These are phyloP conservation scores for Chlorella sp. DNA, from an alignment of 139 green algal genomes.

Conservation along the genomic window DNA sequence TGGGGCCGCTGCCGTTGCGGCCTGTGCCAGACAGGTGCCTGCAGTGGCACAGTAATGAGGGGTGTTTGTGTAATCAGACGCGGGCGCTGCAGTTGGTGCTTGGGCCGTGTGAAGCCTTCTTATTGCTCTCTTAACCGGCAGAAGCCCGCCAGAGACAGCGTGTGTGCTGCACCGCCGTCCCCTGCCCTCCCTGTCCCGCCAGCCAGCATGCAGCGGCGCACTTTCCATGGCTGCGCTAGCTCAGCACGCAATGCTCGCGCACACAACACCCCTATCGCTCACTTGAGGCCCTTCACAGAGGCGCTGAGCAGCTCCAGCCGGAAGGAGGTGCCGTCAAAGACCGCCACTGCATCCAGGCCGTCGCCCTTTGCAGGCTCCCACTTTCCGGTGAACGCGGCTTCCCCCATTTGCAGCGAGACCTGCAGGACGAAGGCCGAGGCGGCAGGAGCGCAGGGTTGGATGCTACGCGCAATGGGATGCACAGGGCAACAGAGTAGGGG, in stretches of 20 bases:
- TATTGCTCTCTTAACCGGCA: too few relatives aligned
- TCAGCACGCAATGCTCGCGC: neutral
- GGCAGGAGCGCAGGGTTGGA: neutral
- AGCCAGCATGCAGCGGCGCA: neutral
- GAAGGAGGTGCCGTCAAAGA: slow-evolving; percentile 29
- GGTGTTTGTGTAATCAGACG: too few relatives aligned
- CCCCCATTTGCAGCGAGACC: slow-evolving; percentile 19
- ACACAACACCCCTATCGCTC: neutral
- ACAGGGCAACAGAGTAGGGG: neutral
- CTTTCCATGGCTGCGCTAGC: neutral
- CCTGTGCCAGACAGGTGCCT: neutral
- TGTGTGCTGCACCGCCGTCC: too few relatives aligned
- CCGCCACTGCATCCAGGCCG: slow-evolving; percentile 31
- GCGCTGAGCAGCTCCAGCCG: slow-evolving; percentile 30
- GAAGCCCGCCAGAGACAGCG: too few relatives aligned
- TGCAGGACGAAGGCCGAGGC: neutral
- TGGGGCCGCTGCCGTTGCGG: neutral
- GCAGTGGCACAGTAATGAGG: neutral
- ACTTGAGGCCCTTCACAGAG: slow-evolving; percentile 25
- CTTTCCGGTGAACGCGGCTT: slow-evolving; percentile 3
- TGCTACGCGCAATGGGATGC: neutral
- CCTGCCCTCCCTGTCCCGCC: too few relatives aligned
- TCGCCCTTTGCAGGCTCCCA: slow-evolving; percentile 19
- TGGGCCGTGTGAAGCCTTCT: too few relatives aligned
- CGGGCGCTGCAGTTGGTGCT: too few relatives aligned